A percentile compares a stretch with the other conserved stretches of the same genome.
Evolutionary conservation across 768 basidiomycete species (phyloP).

Genomic region (Phallus indusiatus): DNA sequence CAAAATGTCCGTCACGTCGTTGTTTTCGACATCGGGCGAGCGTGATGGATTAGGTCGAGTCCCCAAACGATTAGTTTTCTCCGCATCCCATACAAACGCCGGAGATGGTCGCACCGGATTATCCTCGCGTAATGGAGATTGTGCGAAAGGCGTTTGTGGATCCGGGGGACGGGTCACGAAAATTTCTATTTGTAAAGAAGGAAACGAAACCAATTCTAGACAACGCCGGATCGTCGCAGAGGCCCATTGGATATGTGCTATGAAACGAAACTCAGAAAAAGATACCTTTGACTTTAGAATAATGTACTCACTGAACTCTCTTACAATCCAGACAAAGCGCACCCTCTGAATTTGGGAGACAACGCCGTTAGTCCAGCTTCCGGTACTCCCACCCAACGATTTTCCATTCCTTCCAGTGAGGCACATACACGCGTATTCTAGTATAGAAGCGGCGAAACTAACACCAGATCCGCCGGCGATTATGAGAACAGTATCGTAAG

Average conservation of each 20-base stretch:
- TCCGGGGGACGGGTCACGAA: slow-evolving; percentile 50
- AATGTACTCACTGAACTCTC: slow-evolving; percentile 55
- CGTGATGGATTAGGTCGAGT: slow-evolving; percentile 9
- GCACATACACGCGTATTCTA: slow-evolving; percentile 54
- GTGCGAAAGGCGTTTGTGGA: neutral
- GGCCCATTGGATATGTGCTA: slow-evolving; percentile 73
- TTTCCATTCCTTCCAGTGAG: slow-evolving; percentile 46
- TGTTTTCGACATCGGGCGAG: slow-evolving; percentile 10
- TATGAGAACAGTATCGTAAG: slow-evolving; percentile 50
- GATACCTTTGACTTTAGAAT: neutral
- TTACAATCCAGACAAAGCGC: slow-evolving; percentile 67
- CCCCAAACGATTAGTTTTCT: slow-evolving; percentile 8
- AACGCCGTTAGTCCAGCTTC: slow-evolving; percentile 33
- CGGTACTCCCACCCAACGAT: slow-evolving; percentile 36
- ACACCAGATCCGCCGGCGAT: slow-evolving; percentile 69
- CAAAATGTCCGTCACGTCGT: slow-evolving; percentile 3
- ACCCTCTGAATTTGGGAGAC: slow-evolving; percentile 37
- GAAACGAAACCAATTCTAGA: slow-evolving; percentile 40
- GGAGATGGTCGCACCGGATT: slow-evolving; percentile 30
- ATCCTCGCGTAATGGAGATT: slow-evolving; percentile 12
- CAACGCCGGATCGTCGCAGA: slow-evolving; percentile 57
- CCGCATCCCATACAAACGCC: slow-evolving; percentile 12
- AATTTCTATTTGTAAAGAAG: slow-evolving; percentile 54
- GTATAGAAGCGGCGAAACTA: slow-evolving; percentile 56
- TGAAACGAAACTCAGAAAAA: neutral